A percentile compares a stretch with the other conserved stretches of the same genome.
Conservation (phyloP, 2,329 filamentous ascomycete genomes). For the Metarhizium robertsii region DNA sequence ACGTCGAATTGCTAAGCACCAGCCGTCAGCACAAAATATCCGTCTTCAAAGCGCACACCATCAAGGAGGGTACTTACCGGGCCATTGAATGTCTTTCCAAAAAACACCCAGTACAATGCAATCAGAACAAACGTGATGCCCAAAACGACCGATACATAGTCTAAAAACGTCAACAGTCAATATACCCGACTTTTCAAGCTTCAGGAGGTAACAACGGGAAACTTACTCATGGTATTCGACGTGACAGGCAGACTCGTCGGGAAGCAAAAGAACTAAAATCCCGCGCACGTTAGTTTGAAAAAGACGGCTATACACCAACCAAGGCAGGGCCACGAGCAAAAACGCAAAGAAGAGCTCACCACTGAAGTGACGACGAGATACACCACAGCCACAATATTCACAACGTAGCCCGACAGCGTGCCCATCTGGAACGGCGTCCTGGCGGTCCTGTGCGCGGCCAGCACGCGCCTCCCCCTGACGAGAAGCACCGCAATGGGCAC, state of each 20-base stretch:
- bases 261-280: conserved; percentile 22
- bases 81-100: not conserved
- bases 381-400: conserved; percentile 23
- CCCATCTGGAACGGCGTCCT: conserved; percentile 21
- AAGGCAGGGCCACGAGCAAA: too few species aligned
- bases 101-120: not conserved
- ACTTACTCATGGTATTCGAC: conserved; percentile 13
- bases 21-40: not conserved
- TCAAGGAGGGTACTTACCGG: not conserved
- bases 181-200: not conserved
- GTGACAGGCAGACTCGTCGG: conserved; percentile 13
- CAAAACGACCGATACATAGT: conserved; percentile 27
- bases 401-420: conserved; percentile 13
- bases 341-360: conserved; percentile 10
- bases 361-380: conserved; percentile 31
- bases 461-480: conserved; percentile 23
- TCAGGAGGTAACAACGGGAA: not conserved
- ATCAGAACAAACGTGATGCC: conserved; percentile 19
- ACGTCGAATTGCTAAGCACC: not conserved
- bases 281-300: not conserved
- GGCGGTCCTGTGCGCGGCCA: conserved; percentile 18
- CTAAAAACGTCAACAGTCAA: conserved; percentile 8
- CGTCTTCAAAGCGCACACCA: too few species aligned
- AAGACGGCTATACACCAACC: not conserved
- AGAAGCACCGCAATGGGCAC: conserved; percentile 30